Base-by-base conservation (phyloP, 2,329 filamentous ascomycete genomes). In the Ophiognomonia clavigignenti-juglandacearum region DNA sequence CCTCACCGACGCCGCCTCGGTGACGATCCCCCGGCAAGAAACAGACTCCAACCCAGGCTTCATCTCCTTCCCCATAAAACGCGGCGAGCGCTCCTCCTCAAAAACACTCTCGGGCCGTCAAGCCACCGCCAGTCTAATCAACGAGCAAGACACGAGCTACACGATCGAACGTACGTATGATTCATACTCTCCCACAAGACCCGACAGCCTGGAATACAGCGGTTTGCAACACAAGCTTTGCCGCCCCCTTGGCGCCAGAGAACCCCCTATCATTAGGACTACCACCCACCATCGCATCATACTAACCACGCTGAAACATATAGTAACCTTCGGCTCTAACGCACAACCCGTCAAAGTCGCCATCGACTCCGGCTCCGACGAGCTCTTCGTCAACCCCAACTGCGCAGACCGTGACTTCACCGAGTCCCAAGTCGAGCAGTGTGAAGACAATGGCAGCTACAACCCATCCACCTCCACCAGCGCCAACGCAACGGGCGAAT, bases 381-480 rank as follows among this genome's bases (percentile, higher is more conserved):
- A 78, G 61, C 66, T 79, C 23, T 78, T 74, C 71, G 72, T 78
- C 6, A 85, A 87, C 56, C 73, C 79, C 0, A 70, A 74, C 49
- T 77, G 73, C 57, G 77, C 73, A 10, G 58, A 58, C 3, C 64
- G 82, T 10, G 39, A 55, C 11, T 54, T 58, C 7, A 54, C 61
- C 4, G 59, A 69, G 42, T 52, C 56, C 24, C 58, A 53, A 14
- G 34, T 36, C 19, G 34, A 50, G 18, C 71, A 72, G 52, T 75
- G 72, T 56, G 51, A 59, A 14, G 62, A 61, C 13, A 58, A 69
- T 13, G 71, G 71, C 34, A 55, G 56, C 38, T 76, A 74, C 55
- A 56, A 65, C 36, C 56, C 65, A 3, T 41, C 50, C 4, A 51
- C 53, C 3, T 75, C 72, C 0, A 61, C 60, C 2, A 66, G 66